Percentiles rank a stretch among this genome's conserved stretches.
Conservation (phyloP, 2,329 filamentous ascomycete genomes). For the Cadophora luteo-olivacea region DNA sequence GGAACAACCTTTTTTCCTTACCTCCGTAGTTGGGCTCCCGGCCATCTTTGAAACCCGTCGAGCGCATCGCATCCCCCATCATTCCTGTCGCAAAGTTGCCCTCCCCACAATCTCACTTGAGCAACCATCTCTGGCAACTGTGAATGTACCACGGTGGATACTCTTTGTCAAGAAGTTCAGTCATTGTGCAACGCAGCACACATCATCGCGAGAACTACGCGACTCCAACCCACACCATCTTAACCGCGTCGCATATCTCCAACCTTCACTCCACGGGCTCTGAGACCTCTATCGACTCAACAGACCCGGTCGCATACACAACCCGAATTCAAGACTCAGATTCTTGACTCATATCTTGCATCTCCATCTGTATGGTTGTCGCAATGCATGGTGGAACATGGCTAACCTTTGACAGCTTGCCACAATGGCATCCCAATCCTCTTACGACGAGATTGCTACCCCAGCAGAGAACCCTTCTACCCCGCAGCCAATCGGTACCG, state of each 20-base stretch:
- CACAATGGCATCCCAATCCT: conserved; percentile 39
- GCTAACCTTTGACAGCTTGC: conserved; percentile 16
- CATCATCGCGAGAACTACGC: conserved; percentile 19
- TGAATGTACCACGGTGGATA: conserved; percentile 15
- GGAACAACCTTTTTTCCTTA: background rate
- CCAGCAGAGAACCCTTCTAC: conserved; percentile 36
- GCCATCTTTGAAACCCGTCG: too few relatives aligned
- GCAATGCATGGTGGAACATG: background rate
- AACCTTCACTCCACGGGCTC: background rate
- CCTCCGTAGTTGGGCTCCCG: too few relatives aligned
- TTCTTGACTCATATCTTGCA: background rate
- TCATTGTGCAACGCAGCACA: conserved; percentile 4
- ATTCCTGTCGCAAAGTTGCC: background rate
- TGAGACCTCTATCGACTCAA: background rate
- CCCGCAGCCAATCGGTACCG: conserved; percentile 33
- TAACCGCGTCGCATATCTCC: conserved; percentile 10
- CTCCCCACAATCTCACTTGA: conserved; percentile 9
- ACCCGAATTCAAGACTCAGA: background rate
- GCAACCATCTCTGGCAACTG: conserved; percentile 9
- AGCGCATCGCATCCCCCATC: background rate
- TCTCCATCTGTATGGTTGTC: conserved; percentile 10
- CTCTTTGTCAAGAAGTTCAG: conserved; percentile 1
- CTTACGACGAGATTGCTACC: conserved; percentile 34
- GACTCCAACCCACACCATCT: conserved; percentile 10
- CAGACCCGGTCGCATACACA: conserved; percentile 4